Evolutionary conservation across 202 grass and related monocot genomes (phyloP).

Genomic region (Digitaria exilis): DNA sequence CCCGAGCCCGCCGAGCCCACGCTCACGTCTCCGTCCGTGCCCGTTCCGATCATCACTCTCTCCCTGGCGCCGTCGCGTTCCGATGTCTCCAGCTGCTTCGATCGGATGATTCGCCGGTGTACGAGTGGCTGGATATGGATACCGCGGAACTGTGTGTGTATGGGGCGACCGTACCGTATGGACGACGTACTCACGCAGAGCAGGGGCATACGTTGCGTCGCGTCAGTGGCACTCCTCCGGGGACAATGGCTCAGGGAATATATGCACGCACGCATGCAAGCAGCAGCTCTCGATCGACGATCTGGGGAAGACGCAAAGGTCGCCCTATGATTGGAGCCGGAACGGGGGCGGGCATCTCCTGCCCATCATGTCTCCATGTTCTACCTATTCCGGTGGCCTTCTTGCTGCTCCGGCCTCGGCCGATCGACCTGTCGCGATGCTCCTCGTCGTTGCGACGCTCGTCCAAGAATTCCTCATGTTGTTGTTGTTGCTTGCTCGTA

Average conservation of each 20-base stretch:
- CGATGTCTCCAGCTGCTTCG: neutral
- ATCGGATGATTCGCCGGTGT: neutral
- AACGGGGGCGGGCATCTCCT: neutral
- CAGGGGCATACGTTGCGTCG: constrained; percentile 6
- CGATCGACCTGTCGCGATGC: neutral
- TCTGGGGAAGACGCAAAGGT: neutral
- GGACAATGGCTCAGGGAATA: neutral
- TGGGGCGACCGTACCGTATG: neutral
- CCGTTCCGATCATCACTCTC: too few relatives aligned
- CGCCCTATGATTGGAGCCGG: constrained; percentile 6
- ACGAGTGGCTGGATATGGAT: too few relatives aligned
- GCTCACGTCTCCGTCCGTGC: neutral
- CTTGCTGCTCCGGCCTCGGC: neutral
- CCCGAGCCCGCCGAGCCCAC: neutral
- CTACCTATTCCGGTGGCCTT: neutral
- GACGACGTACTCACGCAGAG: neutral
- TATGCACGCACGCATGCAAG: neutral
- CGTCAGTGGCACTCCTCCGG: neutral
- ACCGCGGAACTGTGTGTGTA: neutral
- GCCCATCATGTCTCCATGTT: constrained; percentile 20
- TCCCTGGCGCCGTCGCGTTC: neutral
- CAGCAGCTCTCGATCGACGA: neutral
- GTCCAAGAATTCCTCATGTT: too few relatives aligned
- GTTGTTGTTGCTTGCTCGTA: constrained; percentile 5
- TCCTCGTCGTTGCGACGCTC: neutral